Evolutionary conservation across 208 protist genomes (phyloP), one percentile per base, ranked within the genome.

Genomic region (Acanthamoeba quina): DNA sequence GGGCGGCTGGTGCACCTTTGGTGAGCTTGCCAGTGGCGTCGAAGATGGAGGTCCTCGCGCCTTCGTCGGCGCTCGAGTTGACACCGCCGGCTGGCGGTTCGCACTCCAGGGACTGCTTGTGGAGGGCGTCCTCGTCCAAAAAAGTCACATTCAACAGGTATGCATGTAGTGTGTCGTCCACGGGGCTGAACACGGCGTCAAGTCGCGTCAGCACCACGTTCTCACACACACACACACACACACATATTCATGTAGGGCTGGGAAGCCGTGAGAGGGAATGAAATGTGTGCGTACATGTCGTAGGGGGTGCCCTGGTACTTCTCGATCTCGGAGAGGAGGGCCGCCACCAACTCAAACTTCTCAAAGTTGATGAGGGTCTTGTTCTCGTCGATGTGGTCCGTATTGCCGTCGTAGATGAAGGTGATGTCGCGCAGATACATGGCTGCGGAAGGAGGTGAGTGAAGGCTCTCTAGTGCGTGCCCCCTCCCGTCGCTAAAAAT

Each of bases 351-450:
- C 85, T 91, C 29, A 5, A 91, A 41, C 56, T 95, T 95, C 52
- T 72, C 70, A 41, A 95, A 92, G 83, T 95, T 95, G 52, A 92
- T 62, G 37, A 92, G 93, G 9, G 44, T 74, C 34, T 70, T 92
- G 66, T 13, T 41, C 21, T 83, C 54, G 54, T 92, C 34, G 37
- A 52, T 21, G 29, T 91, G 64, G n/a, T 92, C 89, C 24, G 93
- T 80, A 47, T 95, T 95, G 83, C 76, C 93, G 44, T 95, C 93
- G 56, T 92, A 72, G 34, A 92, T 41, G 70, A 95, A 91, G 11
- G 74, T 90, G 54, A 95, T 78, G 44, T 95, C 93, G 19, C 64
- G 31, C 13, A 95, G 52, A 58, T 85, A 72, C 64, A 95, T 89
- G 19, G 47, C 68, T 49, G 78, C 29, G 15, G 13, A 41, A 54